phyloP scores from a whole-genome alignment of 331 rosid species.

The Malus hybrid region DNA sequence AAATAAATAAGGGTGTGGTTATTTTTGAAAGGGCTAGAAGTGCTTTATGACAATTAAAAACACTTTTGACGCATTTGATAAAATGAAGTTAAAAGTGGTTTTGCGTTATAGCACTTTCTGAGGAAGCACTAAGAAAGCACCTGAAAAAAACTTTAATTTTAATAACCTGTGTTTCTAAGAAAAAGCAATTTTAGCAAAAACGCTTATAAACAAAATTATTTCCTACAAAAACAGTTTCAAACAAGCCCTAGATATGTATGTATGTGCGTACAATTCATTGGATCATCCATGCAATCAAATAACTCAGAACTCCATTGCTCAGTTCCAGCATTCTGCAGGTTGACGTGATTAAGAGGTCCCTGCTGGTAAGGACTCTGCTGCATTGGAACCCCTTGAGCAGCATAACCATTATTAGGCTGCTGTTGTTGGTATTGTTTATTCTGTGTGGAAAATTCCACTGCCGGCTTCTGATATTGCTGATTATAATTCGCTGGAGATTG shows the following conservation, averaged over 20 bases:
- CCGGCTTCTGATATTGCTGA: not conserved
- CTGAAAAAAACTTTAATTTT: too few relatives aligned
- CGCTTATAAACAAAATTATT: too few relatives aligned
- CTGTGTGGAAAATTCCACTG: not conserved
- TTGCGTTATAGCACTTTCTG: too few relatives aligned
- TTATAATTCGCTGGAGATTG: not conserved
- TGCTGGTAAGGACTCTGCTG: not conserved
- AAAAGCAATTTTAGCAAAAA: too few relatives aligned
- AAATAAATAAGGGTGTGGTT: too few relatives aligned
- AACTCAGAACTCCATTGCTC: conserved; percentile 12
- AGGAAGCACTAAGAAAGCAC: too few relatives aligned
- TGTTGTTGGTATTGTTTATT: not conserved
- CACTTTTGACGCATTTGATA: too few relatives aligned
- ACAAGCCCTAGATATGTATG: not conserved
- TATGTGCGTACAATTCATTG: conserved; percentile 1
- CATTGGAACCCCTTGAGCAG: conserved; percentile 2
- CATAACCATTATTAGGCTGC: not conserved
- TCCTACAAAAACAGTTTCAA: too few relatives aligned
- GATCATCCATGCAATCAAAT: conserved; percentile 26
- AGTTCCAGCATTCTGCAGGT: not conserved
- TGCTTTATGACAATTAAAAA: too few relatives aligned
- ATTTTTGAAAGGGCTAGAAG: too few relatives aligned
- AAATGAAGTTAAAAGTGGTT: too few relatives aligned
- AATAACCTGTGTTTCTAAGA: too few relatives aligned
- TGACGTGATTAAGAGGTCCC: not conserved